Evolutionary conservation across 768 basidiomycete genomes (phyloP).

Genomic region (Cyathus striatus): DNA sequence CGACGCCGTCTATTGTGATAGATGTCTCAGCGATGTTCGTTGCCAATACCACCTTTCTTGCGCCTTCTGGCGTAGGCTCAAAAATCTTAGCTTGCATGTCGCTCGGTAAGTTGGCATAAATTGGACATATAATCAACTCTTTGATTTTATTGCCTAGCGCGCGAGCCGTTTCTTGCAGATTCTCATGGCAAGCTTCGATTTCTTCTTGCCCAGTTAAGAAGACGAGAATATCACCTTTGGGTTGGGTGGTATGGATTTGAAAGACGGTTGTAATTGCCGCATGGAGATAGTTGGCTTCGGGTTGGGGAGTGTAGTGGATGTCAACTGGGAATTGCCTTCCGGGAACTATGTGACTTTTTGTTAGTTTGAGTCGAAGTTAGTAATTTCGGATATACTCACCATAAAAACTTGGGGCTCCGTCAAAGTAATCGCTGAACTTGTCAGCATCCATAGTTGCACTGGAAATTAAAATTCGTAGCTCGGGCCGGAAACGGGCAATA

Average conservation of each 20-base stretch:
- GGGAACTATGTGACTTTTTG: constrained; percentile 55
- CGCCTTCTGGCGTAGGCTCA: constrained; percentile 95
- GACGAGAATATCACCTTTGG: constrained; percentile 94
- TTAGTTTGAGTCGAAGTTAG: background rate
- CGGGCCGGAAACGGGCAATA: constrained; percentile 94
- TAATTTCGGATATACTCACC: constrained; percentile 39
- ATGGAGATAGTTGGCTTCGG: constrained; percentile 98
- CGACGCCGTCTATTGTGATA: constrained; percentile 98
- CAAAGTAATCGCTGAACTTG: constrained; percentile 97
- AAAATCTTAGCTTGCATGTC: constrained; percentile 99
- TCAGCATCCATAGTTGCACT: constrained; percentile 97
- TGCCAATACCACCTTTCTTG: constrained; percentile 95
- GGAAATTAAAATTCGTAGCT: constrained; percentile 89
- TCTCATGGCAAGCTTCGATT: constrained; percentile 96
- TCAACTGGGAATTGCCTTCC: constrained; percentile 97
- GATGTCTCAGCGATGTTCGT: constrained; percentile 99
- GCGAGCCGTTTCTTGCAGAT: constrained; percentile 90
- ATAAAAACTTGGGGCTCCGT: constrained; percentile 92
- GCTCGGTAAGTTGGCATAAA: constrained; percentile 97
- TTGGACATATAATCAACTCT: constrained; percentile 93
- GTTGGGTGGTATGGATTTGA: constrained; percentile 98
- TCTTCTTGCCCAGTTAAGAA: constrained; percentile 99
- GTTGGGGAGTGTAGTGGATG: constrained; percentile 98
- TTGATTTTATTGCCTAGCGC: constrained; percentile 94
- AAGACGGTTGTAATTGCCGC: constrained; percentile 98